Conservation (phyloP, 495 filamentous ascomycete species). For the Penicillium chermesinum region DNA sequence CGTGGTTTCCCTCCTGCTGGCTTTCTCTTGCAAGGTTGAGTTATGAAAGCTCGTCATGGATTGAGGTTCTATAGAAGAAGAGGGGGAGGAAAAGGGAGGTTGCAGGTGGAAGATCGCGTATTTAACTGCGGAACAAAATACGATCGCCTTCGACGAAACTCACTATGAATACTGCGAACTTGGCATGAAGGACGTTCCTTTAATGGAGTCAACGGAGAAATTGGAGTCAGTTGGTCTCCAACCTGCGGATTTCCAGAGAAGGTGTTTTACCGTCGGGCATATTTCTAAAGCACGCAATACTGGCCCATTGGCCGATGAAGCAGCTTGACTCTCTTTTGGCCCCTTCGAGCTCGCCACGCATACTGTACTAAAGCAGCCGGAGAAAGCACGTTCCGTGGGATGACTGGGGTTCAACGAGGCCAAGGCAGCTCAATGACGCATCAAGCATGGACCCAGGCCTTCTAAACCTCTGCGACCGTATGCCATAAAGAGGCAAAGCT, state of each 20-base stretch:
- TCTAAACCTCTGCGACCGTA: not conserved
- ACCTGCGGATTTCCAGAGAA: not conserved
- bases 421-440: not conserved
- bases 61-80: no score
- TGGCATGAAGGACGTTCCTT: not conserved
- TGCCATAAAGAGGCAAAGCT: not conserved
- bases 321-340: not conserved
- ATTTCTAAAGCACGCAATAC: not conserved
- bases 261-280: not conserved
- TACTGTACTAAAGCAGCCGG: not conserved
- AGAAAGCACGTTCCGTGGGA: not conserved
- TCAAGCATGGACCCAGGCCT: not conserved
- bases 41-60: no score
- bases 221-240: not conserved
- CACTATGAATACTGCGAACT: not conserved
- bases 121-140: no score
- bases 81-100: no score
- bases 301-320: not conserved
- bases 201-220: not conserved
- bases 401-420: no score
- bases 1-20: no score
- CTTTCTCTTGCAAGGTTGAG: no score
- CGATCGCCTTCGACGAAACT: not conserved
- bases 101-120: no score
- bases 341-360: no score